A percentile compares a stretch with the other conserved stretches of the same genome.
Conservation (phyloP, 2,329 filamentous ascomycete genomes). For the Monosporascus sp. region DNA sequence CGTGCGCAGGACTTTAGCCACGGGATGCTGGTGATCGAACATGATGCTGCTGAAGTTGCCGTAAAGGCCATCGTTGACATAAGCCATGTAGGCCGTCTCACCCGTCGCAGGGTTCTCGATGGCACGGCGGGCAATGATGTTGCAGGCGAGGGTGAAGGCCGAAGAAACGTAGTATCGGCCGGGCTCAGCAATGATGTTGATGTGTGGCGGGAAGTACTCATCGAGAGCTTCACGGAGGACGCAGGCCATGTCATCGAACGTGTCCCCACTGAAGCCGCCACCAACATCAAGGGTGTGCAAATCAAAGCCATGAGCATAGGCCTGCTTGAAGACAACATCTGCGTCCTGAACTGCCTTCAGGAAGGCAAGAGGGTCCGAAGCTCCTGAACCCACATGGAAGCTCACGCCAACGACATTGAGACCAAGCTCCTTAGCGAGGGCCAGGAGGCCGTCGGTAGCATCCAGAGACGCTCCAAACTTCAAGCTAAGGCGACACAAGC, state of each 20-base stretch:
- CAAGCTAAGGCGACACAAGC: slow-evolving; percentile 89
- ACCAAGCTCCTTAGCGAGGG: slow-evolving; percentile 72
- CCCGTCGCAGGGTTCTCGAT: slow-evolving; percentile 65
- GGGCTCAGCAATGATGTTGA: slow-evolving; percentile 91
- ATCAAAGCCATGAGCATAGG: slow-evolving; percentile 66
- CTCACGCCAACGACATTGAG: slow-evolving; percentile 93
- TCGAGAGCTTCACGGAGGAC: slow-evolving; percentile 78
- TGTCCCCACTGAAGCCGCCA: slow-evolving; percentile 86
- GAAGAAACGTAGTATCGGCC: slow-evolving; percentile 93
- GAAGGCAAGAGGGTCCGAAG: slow-evolving; percentile 88
- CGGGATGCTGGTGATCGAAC: slow-evolving; percentile 93
- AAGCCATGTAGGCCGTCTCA: slow-evolving; percentile 85
- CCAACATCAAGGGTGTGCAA: slow-evolving; percentile 90
- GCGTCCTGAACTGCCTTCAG: slow-evolving; percentile 88
- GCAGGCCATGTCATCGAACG: slow-evolving; percentile 83
- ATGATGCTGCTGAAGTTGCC: slow-evolving; percentile 99
- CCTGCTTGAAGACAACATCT: slow-evolving; percentile 82
- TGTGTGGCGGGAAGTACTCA: slow-evolving; percentile 73
- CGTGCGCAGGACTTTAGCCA: slow-evolving; percentile 72
- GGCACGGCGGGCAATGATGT: slow-evolving; percentile 91
- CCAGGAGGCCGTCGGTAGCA: slow-evolving; percentile 69
- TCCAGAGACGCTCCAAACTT: slow-evolving; percentile 95
- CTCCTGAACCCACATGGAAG: slow-evolving; percentile 96
- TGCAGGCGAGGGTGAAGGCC: slow-evolving; percentile 91
- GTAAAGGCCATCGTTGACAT: slow-evolving; percentile 95